Evolutionary conservation across 176 grass and related monocot species (phyloP), one percentile per base, ranked within the genome.

Genomic region (Musa troglodytarum): DNA sequence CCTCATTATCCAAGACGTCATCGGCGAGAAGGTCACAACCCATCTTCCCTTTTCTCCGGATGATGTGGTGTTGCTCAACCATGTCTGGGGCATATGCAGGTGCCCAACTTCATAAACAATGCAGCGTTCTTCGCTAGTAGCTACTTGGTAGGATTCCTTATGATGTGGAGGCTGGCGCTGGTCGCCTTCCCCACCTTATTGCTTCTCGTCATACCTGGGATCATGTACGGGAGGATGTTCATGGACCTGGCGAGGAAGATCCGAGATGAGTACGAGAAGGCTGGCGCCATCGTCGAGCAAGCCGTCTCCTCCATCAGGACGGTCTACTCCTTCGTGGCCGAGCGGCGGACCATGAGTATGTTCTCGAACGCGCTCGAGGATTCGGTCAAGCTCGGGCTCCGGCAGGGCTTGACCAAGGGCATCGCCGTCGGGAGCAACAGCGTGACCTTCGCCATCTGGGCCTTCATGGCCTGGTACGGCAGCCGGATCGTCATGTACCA

Each of bases 221-320:
- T 92, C 77, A 85, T 85, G 77, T 92, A 96, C 66, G 89, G 86
- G 53, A 74, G 86, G 51, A 89, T 92, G 54, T 89, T 96, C 71
- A 66, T 92, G 71, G 82, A 82, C 50, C 84, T 92, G 13, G 84
- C 92, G 1, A 87, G 89, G 28, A 82, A 81, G 50, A 96, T 92
- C 64, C 73, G 85, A 57, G 81, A 92, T 69, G 89, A 92, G 83
- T 96, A 96, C 81, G 34, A 54, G 15, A 88, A 76, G 59, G 87
- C 92, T 0, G 85, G 87, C 12, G 74, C 80, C 77, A 22, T 96
- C 62, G 87, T 86, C 52, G 89, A 92, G 76, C 92, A 96, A 77
- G 93, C 89, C 51, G 34, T 96, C 8, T 96, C 93, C n/a, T 96
- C 93, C 2, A 81, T 80, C n/a, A 85, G 93, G 29, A 96, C 93